A percentile compares a stretch with the other conserved stretches of the same genome.
Conservation (phyloP, 1,139 yeast species). For the Candida pseudoviswanathii region DNA sequence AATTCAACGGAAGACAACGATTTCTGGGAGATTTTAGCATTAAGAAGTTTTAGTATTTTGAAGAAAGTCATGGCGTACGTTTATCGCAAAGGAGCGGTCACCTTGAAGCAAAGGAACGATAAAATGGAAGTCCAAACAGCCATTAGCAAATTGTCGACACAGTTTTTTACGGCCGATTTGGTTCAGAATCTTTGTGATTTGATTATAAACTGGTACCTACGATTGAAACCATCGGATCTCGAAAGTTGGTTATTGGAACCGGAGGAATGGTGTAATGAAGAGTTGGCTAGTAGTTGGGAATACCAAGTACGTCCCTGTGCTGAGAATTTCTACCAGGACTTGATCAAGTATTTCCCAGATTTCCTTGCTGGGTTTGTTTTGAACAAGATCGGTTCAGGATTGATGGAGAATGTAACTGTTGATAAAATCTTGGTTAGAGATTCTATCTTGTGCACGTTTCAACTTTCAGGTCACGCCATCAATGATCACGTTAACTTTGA, state of each 20-base stretch:
- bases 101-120: constrained; percentile 64
- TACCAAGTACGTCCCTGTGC: constrained; percentile 86
- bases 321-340: constrained; percentile 78
- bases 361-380: constrained; percentile 63
- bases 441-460: constrained; percentile 79
- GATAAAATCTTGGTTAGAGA: constrained; percentile 70
- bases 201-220: constrained; percentile 71
- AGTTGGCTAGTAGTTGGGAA: constrained; percentile 77
- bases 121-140: constrained; percentile 63
- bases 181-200: constrained; percentile 63
- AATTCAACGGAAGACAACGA: constrained; percentile 52
- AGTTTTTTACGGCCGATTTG: constrained; percentile 59
- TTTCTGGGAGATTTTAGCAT: constrained; percentile 77
- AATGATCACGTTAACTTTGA: constrained; percentile 68
- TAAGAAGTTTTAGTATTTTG: constrained; percentile 68
- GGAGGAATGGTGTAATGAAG: constrained; percentile 90
- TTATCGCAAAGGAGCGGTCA: constrained; percentile 66
- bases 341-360: constrained; percentile 65
- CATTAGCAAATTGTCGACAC: constrained; percentile 49
- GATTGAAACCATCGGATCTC: constrained; percentile 71
- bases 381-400: constrained; percentile 59
- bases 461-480: constrained; percentile 69
- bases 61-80: constrained; percentile 65
- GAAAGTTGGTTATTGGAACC: constrained; percentile 85
- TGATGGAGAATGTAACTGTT: constrained; percentile 37